Base-by-base conservation (phyloP, 2,329 filamentous ascomycete genomes). In the Nigrograna mackinnonii region DNA sequence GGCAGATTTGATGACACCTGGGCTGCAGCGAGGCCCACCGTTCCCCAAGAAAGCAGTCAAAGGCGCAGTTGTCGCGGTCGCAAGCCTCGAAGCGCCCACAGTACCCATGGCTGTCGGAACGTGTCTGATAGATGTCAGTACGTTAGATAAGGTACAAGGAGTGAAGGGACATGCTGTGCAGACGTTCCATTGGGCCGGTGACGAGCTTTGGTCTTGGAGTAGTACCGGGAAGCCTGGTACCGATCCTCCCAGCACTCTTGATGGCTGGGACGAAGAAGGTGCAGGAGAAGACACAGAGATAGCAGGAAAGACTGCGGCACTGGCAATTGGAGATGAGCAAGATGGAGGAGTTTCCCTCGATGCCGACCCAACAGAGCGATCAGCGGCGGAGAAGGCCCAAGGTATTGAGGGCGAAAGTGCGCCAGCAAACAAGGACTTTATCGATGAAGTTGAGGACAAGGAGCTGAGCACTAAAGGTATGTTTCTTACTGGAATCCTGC, bases 1-100 rank as follows among this genome's bases (percentile, higher is more conserved):
- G 4, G 83, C 84, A 16, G 83, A 86, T 62, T 69, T 87, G 35
- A 87, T 87, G 84, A 85, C 79, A 1, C 84, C 84, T 2, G 84
- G 84, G 6, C 67, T 87, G 12, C 78, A 83, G 20, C 77, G 79
- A 39, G 83, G 84, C 1, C 82, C 83, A 9, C 83, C 83, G 2
- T 87, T 86, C 55, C 81, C 83, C 4, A 54, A 69, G 24, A 72
- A 71, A 35, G 84, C 84, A 2, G 79, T 74, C 38, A 80, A 81
- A 55, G 82, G 79, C 2, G 72, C 81, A 3, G 67, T 86, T 19
- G 82, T 85, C n/a, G 83, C 81, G 3, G 76, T 87, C 17, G 82
- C 83, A 4, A 79, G 79, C 44, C 64, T 80, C 35, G 76, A 83
- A 46, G 73, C 67, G 16, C 79, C 82, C 21, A 82, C 74, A 4